Evolutionary conservation across 352 stramenopile species (phyloP), one percentile per base, ranked within the genome.

Genomic region (Globisporangium spinosum): DNA sequence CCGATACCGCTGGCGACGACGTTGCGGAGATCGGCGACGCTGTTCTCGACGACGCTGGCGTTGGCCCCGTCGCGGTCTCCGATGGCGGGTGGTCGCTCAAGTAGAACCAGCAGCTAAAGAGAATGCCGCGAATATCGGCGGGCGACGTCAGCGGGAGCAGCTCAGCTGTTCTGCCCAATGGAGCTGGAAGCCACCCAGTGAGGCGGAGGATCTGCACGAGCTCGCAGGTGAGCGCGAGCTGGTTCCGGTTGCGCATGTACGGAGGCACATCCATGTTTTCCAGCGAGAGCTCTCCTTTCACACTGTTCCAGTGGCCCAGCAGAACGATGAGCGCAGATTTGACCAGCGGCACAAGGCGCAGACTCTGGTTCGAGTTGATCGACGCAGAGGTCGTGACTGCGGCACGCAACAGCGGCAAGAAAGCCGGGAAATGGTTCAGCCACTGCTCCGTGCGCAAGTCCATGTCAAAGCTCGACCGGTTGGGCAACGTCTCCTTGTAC

Each of bases 21-120:
- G 72, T 70, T 0, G 76, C 78, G 9, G 80, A 86, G 23, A 79
- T 78, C 0, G 79, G 79, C 3, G 79, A 88, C 34, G 77, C 72
- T 1, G 77, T 72, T 5, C 77, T 73, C 0, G 77, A 85, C 27
- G 79, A 82, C 3, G 74, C 74, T 6, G 79, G 79, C 22, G 79
- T 85, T 0, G 75, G 70, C 0, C 69, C 79, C 20, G 71, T 62
- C 0, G 74, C 70, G 22, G 71, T 78, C 3, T 74, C 74, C 1
- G 62, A 72, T 7, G 87, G 87, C 8, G 87, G 85, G 32, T 93
- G 81, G 58, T 95, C 86, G 1, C 80, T 79, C 53, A 95, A 76
- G 67, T 89, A 95, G 65, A 90, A 91, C 87, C 87, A 95, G 66
- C 85, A 91, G 69, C 82, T 90, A 40, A 93, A 91, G 45, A 95